A percentile compares a stretch with the other conserved stretches of the same genome.
Conservation (phyloP, 208 protist species). For the Angomonas deanei region DNA sequence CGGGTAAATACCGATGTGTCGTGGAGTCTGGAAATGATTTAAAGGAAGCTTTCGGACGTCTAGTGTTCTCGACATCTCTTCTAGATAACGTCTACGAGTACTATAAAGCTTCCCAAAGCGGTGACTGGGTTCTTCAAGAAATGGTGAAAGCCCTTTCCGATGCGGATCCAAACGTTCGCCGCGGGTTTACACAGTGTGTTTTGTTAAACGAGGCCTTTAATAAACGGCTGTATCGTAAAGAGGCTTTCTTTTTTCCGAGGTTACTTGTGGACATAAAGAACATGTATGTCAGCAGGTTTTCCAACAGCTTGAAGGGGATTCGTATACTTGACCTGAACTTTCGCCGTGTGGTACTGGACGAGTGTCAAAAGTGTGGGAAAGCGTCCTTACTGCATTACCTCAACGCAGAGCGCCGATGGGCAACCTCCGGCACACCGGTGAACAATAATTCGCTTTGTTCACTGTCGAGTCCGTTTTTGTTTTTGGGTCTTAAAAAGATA, state of each 20-base stretch:
- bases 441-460: conserved; percentile 36
- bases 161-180: too few species aligned
- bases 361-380: conserved; percentile 40
- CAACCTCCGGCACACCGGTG: conserved; percentile 51
- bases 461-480: conserved; percentile 19
- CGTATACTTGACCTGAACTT: conserved; percentile 34
- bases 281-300: not conserved
- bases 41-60: too few species aligned
- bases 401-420: conserved; percentile 32
- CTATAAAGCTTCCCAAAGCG: too few species aligned
- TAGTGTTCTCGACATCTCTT: too few species aligned
- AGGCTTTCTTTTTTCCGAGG: not conserved
- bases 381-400: conserved; percentile 28
- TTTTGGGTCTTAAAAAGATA: conserved; percentile 18
- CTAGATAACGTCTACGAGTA: too few species aligned
- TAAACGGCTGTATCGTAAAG: not conserved
- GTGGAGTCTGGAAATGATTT: too few species aligned
- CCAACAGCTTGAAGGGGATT: conserved; percentile 10
- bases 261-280: not conserved
- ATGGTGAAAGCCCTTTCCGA: too few species aligned
- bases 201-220: not conserved
- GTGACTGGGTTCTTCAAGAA: too few species aligned
- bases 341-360: conserved; percentile 49
- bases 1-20: too few species aligned
- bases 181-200: not conserved